A percentile compares a stretch with the other conserved stretches of the same genome.
Evolutionary conservation across 2,329 filamentous ascomycete genomes (phyloP).

Genomic region (Pyricularia sp.): DNA sequence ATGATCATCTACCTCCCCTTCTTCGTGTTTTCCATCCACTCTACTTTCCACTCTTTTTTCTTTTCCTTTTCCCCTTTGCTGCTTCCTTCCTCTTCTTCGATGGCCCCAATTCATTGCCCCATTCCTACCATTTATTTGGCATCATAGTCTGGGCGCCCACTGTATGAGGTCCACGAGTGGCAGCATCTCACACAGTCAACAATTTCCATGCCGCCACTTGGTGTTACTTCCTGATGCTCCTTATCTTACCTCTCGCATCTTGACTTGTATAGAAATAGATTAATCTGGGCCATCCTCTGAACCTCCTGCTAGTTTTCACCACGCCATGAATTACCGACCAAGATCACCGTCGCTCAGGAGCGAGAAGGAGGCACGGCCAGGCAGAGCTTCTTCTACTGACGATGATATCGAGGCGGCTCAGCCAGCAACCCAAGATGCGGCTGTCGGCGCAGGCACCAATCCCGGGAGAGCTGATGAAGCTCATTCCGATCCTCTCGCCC

Average conservation of each 20-base stretch:
- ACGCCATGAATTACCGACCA: neutral
- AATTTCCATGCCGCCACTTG: neutral
- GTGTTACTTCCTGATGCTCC: neutral
- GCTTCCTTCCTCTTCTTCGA: neutral
- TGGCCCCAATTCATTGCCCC: neutral
- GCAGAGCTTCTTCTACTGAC: neutral
- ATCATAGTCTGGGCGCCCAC: neutral
- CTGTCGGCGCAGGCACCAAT: neutral
- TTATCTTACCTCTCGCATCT: neutral
- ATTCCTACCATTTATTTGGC: neutral
- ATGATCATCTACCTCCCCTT: neutral
- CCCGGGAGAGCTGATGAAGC: neutral
- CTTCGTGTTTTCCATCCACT: neutral
- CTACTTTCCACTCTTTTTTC: neutral
- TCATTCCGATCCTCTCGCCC: neutral
- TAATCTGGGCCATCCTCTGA: neutral
- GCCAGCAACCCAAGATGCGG: neutral
- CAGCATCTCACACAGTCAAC: neutral
- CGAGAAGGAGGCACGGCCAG: neutral
- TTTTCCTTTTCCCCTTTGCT: neutral
- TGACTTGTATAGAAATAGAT: neutral
- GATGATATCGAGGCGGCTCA: neutral
- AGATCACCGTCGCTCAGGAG: neutral
- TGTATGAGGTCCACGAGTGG: neutral
- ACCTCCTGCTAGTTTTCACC: neutral